Evolutionary conservation across 129 eudicot species (phyloP).

Genomic region (Arctium lappa): DNA sequence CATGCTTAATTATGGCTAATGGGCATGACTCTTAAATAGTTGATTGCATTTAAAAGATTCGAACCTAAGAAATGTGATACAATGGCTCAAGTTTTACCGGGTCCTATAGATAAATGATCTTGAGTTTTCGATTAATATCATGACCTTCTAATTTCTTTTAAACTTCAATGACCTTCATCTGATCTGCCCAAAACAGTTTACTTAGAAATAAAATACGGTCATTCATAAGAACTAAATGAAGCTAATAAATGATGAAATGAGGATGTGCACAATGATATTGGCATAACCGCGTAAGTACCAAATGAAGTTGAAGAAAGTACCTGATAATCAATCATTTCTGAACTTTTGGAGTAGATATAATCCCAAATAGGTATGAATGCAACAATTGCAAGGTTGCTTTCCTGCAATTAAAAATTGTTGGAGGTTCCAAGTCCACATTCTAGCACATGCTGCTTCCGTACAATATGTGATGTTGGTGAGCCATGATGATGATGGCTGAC

Average conservation of each 20-base stretch:
- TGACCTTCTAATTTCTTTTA: too few relatives aligned
- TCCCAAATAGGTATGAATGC: conserved; percentile 11
- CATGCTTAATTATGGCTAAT: background rate
- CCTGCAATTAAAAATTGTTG: conserved; percentile 3
- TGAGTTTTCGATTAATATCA: too few relatives aligned
- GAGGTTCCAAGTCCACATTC: conserved; percentile 27
- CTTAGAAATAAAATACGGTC: background rate
- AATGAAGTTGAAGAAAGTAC: conserved; percentile 4
- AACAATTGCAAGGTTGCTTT: conserved; percentile 12
- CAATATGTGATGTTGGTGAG: conserved; percentile 4
- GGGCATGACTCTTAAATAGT: background rate
- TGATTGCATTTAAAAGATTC: background rate
- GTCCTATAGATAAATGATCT: too few relatives aligned
- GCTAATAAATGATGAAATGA: background rate
- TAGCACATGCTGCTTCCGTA: conserved; percentile 42
- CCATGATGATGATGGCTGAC: conserved; percentile 11
- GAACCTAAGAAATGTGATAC: background rate
- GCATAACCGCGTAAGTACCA: background rate
- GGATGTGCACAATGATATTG: background rate
- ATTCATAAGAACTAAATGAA: background rate
- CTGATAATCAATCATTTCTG: conserved; percentile 2
- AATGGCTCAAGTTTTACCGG: too few relatives aligned
- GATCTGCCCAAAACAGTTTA: too few relatives aligned
- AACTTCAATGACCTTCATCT: too few relatives aligned
- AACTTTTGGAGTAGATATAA: conserved; percentile 15